Evolutionary conservation across 805 yeast genomes (phyloP).

Genomic region (Allodekkera sacchari): DNA sequence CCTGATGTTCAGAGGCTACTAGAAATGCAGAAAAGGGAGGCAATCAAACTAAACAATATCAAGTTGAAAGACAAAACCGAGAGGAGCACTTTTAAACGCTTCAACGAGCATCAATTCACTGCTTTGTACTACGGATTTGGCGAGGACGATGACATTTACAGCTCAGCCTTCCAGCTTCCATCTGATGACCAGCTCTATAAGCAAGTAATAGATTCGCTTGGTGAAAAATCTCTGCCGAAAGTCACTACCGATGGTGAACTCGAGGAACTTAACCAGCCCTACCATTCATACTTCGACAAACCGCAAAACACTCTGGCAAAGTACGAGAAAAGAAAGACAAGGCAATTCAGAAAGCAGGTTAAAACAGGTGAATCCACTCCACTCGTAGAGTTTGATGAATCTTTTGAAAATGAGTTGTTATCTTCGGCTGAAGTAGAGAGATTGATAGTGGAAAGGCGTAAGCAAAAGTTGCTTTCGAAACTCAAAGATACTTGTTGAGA

Average conservation of each 20-base stretch:
- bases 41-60: conserved; percentile 8
- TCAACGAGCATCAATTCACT: conserved; percentile 16
- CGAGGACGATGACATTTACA: conserved; percentile 12
- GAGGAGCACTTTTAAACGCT: conserved; percentile 4
- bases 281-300: no score
- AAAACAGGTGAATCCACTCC: conserved; percentile 1
- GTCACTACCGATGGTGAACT: no score
- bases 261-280: no score
- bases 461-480: conserved; percentile 34
- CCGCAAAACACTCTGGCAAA: no score
- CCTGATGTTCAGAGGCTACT: conserved; percentile 57
- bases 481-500: conserved; percentile 23
- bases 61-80: conserved; percentile 10
- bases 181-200: no score
- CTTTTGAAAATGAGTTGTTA: conserved; percentile 14
- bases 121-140: conserved; percentile 38
- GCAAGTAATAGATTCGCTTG: no score
- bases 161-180: no score
- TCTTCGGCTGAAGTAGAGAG: conserved; percentile 30
- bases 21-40: conserved; percentile 22
- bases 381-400: conserved; percentile 15
- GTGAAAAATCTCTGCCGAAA: no score
- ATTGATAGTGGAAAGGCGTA: conserved; percentile 38
- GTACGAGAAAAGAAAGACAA: conserved; percentile 23
- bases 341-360: conserved; percentile 10